These are phyloP conservation scores for Yamadazyma scolyti DNA, from an alignment of 805 yeast genomes.

Conservation along the genomic window DNA sequence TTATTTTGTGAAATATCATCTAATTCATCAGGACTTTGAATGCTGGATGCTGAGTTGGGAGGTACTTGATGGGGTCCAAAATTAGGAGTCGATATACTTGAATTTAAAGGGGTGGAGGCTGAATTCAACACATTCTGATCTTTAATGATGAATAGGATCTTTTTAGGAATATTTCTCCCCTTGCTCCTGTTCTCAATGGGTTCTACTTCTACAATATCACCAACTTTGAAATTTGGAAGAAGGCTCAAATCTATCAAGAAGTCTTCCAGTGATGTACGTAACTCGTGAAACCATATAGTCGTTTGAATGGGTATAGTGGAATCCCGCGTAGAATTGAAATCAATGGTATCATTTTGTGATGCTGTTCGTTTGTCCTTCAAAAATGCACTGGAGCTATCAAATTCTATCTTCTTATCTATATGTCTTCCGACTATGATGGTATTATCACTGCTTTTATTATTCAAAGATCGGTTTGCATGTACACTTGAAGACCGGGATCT, in stretches of 20 bases:
- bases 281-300: conserved; percentile 67
- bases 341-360: conserved; percentile 9
- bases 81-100: conserved; percentile 1
- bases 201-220: conserved; percentile 70
- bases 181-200: conserved; percentile 29
- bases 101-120: conserved; percentile 1
- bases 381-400: conserved; percentile 4
- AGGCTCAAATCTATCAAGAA: conserved; percentile 60
- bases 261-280: conserved; percentile 51
- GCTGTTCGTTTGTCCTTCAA: conserved; percentile 5
- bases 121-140: conserved; percentile 12
- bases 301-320: conserved; percentile 31
- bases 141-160: conserved; percentile 14
- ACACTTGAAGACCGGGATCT: conserved; percentile 11
- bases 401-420: conserved; percentile 3
- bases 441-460: conserved; percentile 10
- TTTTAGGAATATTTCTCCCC: conserved; percentile 9
- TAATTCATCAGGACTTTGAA: too few species aligned
- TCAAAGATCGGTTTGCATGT: conserved; percentile 4
- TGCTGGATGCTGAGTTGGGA: too few species aligned
- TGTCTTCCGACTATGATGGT: conserved; percentile 13
- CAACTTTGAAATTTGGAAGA: conserved; percentile 64
- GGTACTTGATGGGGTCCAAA: too few species aligned
- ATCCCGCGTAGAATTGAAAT: conserved; percentile 4
- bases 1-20: conserved; percentile 6